A percentile compares a stretch with the other conserved stretches of the same genome.
Conservation (phyloP, 768 basidiomycete species). For the Suillus decipiens region DNA sequence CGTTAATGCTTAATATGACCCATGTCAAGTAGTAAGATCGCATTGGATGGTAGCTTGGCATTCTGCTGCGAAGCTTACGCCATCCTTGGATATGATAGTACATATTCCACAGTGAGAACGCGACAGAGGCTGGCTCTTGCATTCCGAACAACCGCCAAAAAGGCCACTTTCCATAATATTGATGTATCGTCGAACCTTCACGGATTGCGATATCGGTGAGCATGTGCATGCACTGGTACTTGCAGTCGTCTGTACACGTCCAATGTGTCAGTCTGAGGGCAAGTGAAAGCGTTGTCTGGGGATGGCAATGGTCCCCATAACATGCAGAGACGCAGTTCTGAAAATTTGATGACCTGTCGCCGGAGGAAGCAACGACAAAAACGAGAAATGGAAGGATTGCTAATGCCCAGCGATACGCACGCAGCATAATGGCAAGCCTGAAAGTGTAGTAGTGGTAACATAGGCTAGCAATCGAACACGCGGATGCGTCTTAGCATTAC, state of each 20-base stretch:
- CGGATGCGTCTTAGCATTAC: not conserved
- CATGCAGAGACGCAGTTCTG: conserved; percentile 40
- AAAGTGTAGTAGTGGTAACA: too few relatives aligned
- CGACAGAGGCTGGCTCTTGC: conserved; percentile 92
- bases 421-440: conserved; percentile 8
- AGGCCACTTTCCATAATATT: conserved; percentile 97
- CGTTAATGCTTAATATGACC: conserved; percentile 75
- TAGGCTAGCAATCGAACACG: not conserved
- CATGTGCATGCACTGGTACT: conserved; percentile 85
- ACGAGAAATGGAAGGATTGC: conserved; percentile 18
- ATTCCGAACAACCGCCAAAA: conserved; percentile 88
- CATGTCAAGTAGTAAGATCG: conserved; percentile 64
- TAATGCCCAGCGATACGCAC: conserved; percentile 8
- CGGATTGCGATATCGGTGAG: conserved; percentile 60
- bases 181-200: conserved; percentile 51
- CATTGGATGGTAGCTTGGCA: conserved; percentile 68
- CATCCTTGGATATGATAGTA: conserved; percentile 70
- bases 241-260: conserved; percentile 87
- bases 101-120: conserved; percentile 87
- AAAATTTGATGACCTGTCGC: conserved; percentile 37
- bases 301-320: conserved; percentile 29
- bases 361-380: conserved; percentile 27
- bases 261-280: conserved; percentile 73
- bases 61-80: conserved; percentile 41
- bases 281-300: conserved; percentile 46